Evolutionary conservation across 2,329 filamentous ascomycete species (phyloP), one percentile per base, ranked within the genome.

Genomic region (Cercospora sp.): DNA sequence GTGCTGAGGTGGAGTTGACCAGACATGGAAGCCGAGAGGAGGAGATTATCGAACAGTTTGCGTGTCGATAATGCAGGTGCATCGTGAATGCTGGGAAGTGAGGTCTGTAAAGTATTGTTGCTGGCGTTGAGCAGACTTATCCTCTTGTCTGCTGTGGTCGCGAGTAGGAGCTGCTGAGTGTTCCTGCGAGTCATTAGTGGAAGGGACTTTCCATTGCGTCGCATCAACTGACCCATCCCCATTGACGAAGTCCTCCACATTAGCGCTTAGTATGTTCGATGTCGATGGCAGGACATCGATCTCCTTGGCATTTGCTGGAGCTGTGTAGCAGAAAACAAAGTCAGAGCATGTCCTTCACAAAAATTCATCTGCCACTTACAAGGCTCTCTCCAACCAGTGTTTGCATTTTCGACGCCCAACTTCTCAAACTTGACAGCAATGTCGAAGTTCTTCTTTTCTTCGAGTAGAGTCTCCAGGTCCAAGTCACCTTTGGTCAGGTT

Each of bases 381-480:
- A 69, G 83, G 83, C 23, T 74, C 65, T 16, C 68, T 79, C 86
- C 87, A 88, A 48, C 75, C 74, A 5, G 64, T 66, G 18, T 80
- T 76, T 12, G 69, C 78, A 65, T 83, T 80, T n/a, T 82, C 77
- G 0, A 82, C 68, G 5, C 82, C 84, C 58, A 85, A 75, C 73
- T 85, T 87, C 73, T 89, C 87, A 69, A 87, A 88, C 3, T 79
- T 80, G 28, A 84, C 75, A 65, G 80, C 86, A 12, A 86, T 75
- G 72, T 89, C 87, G 71, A 86, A 89, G 0, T 79, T 79, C 72
- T 81, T 83, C 78, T 89, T 89, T 77, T 89, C 87, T 60, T 87
- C 82, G 7, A 89, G 79, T n/a, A 89, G 79, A 55, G 83, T 80
- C 72, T 89, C 87, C 63, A 89, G 83, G 2, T 87, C 87, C 75